Evolutionary conservation across 257 asterid species (phyloP), one percentile per base, ranked within the genome.

Genomic region (Solanum tarapatanum): DNA sequence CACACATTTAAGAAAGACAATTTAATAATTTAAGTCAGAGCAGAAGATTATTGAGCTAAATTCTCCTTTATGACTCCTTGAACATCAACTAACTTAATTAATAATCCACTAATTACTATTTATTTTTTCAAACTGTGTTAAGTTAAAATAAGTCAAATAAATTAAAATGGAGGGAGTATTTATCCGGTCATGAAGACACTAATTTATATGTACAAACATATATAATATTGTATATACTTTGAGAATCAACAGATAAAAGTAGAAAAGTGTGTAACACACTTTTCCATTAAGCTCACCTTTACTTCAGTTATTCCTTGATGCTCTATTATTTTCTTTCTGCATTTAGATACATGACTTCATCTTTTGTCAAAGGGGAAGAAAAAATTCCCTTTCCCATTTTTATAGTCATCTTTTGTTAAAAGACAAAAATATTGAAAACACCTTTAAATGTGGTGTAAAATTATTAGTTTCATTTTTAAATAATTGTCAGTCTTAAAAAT

Each of bases 361-460:
- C 80, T 8, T 73, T 73, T 73, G 48, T 73, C 48, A 33, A 37
- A 39, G 55, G 35, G 32, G 45, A 39, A 76, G 35, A n/a, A n/a
- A 39, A 23, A 37, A 5, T 21, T 21, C 21, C 23, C 9, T 39
- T 76, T 7, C 30, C 55, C 19, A 66, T 60, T 60, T 21, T 23
- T 3, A 21, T 21, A 21, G 24, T 21, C 68, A 21, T 8, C 28
- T 60, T 60, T 1, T 8, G 13, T 60, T 21, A 21, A 60, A 60
- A 58, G 24, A 58, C 4, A 58, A 58, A 7, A 21, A 23, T 11
- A 55, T 66, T 4, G 2, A 66, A 66, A 55, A 7, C 11, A 17
- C 1, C 0, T 19, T 55, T 17, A 17, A 17, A 55, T 0, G 2
- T 55, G 4, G 64, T 19, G 2, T 6, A 7, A 17, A 6, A 17